Base-by-base conservation (phyloP, 129 eudicot species). In the Glebionis coronaria region DNA sequence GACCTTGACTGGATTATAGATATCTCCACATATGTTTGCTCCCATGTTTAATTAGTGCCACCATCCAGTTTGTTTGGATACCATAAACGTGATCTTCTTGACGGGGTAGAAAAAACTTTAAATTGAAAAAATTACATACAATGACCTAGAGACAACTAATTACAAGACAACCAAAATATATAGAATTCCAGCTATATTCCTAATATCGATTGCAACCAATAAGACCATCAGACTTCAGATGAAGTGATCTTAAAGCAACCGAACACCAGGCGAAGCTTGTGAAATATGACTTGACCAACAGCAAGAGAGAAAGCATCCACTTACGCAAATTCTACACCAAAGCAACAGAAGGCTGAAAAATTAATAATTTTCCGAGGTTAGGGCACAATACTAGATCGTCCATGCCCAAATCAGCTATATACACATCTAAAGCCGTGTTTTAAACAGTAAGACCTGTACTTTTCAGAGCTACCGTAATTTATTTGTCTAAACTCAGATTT, bases 301-400 rank as follows among this genome's bases (percentile, higher is more conserved):
- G 62, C 69, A 38, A 50, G 70, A 18, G 76, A 50, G 59, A 51
- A 52, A 50, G 15, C 73, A 56, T 69, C 73, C 65, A 56, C 12
- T 56, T 47, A 73, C 65, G 78, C 71, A 64, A 64, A 63, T 53
- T 46, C 55, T 23, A 63, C 57, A 47, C 9, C 50, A 59, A 57
- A 70, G 56, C 59, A 71, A 63, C 76, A 35, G 9, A 35, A 35
- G 40, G 40, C 29, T 73, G 78, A 73, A 73, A 63, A 44, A 21
- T 57, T 73, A 65, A 73, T 50, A 64, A 55, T 57, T 73, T 65
- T 59, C 29, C 9, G 23, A 73, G 20, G 66, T 73, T 56, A 73
- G 51, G 72, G 58, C 45, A 56, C 21, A 27, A 23, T 13, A 55
- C 78, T 45, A 55, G 72, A 53, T 40, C 65, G 55, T 53, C 31